Base-by-base conservation (phyloP, 805 yeast species). In the Torulaspora gathmanii region DNA sequence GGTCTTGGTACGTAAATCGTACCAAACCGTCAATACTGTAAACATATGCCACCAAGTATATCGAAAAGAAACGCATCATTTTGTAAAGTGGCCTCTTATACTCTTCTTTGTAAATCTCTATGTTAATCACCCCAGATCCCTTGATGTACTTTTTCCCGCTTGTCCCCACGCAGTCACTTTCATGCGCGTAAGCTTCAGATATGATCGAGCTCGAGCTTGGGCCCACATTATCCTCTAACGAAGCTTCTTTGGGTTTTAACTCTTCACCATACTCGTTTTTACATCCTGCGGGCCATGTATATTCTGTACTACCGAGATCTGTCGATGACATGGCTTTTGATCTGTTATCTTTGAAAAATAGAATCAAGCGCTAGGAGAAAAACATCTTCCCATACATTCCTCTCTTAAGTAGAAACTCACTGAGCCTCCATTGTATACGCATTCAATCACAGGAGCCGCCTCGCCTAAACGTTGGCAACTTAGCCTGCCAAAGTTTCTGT, bases 1-100 rank as follows among this genome's bases (percentile, higher is more conserved):
- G 71, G 1, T 70, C 49, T 50, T 71, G 73, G 50, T 66, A 72
- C 5, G 70, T 65, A 45, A 55, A 66, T 52, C 82, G 68, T 36
- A 73, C 61, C 15, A 69, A 66, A 44, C 73, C 71, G 56, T 82
- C 87, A 40, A 83, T 65, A 30, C 82, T 78, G 54, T 79, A 79
- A 23, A 74, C 74, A 53, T 79, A 82, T 16, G 83, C 75, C 37
- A 78, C 73, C 15, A 77, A 53, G 55, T 82, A 80, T 16, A 77
- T 62, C 12, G 74, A 65, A 42, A 77, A 58, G 56, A 74, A 78
- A 31, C 80, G 64, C 5, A 69, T 50, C 5, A 70, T 49, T 41
- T 72, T 74, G 46, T 69, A 68, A 12, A 44, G 26, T 22, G 42
- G 31, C 15, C 23, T 34, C 5, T 15, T 51, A 54, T 77, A 79